These are phyloP conservation scores for Anthracocystis setariae DNA, from an alignment of 1,284 basidiomycete species.

Conservation along the genomic window DNA sequence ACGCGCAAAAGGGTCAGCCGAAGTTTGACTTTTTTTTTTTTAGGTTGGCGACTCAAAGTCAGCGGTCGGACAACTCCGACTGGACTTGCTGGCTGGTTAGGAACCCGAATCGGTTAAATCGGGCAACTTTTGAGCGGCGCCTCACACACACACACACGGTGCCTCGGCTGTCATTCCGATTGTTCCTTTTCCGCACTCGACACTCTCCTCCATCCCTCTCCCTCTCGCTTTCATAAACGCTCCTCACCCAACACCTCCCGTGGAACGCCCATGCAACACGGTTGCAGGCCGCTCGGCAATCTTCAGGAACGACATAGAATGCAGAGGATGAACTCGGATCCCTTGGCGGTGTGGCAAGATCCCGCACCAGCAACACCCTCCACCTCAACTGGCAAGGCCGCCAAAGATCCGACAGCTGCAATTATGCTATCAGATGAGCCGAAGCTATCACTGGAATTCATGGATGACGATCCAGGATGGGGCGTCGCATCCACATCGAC, in stretches of 20 bases:
- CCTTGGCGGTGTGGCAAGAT: conserved; percentile 48
- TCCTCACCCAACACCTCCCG: too few relatives aligned
- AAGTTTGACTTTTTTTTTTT: background rate
- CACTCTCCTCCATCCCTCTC: too few relatives aligned
- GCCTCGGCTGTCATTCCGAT: background rate
- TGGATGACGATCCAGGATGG: conserved; percentile 47
- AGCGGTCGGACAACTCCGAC: background rate
- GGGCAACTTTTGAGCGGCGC: too few relatives aligned
- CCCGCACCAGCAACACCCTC: conserved; percentile 16
- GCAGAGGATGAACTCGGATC: conserved; percentile 37
- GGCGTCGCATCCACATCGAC: conserved; percentile 21
- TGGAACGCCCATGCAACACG: too few relatives aligned
- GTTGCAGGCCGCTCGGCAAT: background rate
- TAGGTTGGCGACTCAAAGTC: too few relatives aligned
- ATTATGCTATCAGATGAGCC: background rate
- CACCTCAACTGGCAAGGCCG: conserved; percentile 1
- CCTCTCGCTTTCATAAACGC: too few relatives aligned
- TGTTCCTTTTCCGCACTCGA: background rate
- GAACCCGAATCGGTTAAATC: conserved; percentile 1
- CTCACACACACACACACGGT: too few relatives aligned
- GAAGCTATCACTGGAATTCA: conserved; percentile 21
- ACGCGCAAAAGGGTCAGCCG: background rate
- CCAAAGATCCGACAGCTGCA: background rate
- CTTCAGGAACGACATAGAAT: background rate
- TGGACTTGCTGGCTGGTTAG: too few relatives aligned